Evolutionary conservation across 2,329 filamentous ascomycete species (phyloP).

Genomic region (Monosporascus sp.): DNA sequence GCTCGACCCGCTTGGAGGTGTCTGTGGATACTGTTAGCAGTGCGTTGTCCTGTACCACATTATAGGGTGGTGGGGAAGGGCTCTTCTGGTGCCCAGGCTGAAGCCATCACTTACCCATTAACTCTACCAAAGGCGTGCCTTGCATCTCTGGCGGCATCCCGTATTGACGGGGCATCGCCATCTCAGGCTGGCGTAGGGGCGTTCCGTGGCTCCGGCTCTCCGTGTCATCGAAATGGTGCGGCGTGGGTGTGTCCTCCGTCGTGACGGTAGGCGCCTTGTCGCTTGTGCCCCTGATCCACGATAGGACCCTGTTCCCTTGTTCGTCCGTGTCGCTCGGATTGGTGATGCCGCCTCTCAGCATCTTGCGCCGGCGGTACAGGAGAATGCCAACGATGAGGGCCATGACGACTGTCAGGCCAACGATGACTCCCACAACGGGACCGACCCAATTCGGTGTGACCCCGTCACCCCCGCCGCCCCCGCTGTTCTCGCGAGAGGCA

Average conservation of each 20-base stretch:
- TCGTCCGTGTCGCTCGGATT: constrained; percentile 39
- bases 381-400: constrained; percentile 45
- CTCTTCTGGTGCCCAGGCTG: too few species aligned
- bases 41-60: neutral
- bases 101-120: constrained; percentile 35
- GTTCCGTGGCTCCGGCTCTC: constrained; percentile 23
- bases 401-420: constrained; percentile 52
- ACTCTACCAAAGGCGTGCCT: constrained; percentile 39
- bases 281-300: constrained; percentile 44
- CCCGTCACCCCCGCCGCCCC: constrained; percentile 24
- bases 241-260: constrained; percentile 35
- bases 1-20: constrained; percentile 39
- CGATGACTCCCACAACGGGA: constrained; percentile 57
- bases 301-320: constrained; percentile 41
- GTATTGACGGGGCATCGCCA: constrained; percentile 12
- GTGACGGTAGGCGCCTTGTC: constrained; percentile 42
- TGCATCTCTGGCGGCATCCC: constrained; percentile 31
- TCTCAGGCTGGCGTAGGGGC: constrained; percentile 12
- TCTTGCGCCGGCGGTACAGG: constrained; percentile 45
- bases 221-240: constrained; percentile 30
- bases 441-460: constrained; percentile 52
- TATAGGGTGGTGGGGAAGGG: too few species aligned
- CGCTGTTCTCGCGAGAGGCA: constrained; percentile 18
- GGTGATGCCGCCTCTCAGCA: constrained; percentile 32
- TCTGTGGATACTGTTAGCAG: constrained; percentile 25